Base-by-base conservation (phyloP, 305 asterid genomes). In the Coffea humblotiana region DNA sequence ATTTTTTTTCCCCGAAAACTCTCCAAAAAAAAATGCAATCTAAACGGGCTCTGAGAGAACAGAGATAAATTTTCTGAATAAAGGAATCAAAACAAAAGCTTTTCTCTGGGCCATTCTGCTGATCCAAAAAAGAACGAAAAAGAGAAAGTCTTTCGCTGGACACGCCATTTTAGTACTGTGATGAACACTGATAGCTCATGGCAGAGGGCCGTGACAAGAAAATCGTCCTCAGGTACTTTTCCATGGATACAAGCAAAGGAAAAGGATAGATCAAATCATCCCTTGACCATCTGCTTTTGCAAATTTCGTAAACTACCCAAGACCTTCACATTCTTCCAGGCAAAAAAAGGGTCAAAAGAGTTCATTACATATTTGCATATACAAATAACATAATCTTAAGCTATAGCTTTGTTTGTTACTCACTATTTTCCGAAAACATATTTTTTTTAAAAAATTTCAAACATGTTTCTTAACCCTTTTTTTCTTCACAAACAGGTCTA, bases 221-320 rank as follows among this genome's bases (percentile, higher is more conserved):
- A 21, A 29, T 64, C 8, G 27, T 18, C 63, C 11, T 51, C 27
- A 37, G 12, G 64, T 23, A 43, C 51, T 29, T 51, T 37, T 15
- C 69, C 60, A 78, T 19, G 23, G n/a, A 77, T 19, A 58, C 18
- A 63, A 79, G 45, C 67, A 72, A 37, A 10, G 78, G 78, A 79
- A 73, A 79, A 60, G 65, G 75, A 72, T 79, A 16, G 74, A 73
- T 74, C 79, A 78, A 69, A 32, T 40, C 7, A 25, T 78, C 63
- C 27, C 56, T 40, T 40, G 76, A 68, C 81, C 48, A 35, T 37
- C 51, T 77, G 60, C 74, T 64, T 74, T 45, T 61, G 6, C 60
- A 10, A 13, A 35, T 74, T 51, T 29, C 16, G 7, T n/a, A 48
- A 1, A 69, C 45, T 47, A 58, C n/a, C n/a, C 63, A 56, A 56